Evolutionary conservation across 768 basidiomycete genomes (phyloP).

Genomic region (Suillus cothurnatus): DNA sequence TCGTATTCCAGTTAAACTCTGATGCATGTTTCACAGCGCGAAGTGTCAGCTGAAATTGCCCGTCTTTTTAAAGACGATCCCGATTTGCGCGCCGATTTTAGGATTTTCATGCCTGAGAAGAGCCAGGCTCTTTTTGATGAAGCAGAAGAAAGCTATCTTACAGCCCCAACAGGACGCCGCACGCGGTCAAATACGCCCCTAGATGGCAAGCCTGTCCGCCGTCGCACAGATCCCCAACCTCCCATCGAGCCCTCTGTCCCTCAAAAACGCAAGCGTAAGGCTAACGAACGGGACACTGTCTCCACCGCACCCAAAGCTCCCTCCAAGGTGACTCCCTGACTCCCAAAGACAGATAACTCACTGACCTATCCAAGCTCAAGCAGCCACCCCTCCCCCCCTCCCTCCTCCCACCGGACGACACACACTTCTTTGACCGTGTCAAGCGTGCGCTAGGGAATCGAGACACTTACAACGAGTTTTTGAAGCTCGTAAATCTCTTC

Average conservation of each 20-base stretch:
- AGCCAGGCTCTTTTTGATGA: constrained; percentile 54
- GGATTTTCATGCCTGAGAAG: constrained; percentile 72
- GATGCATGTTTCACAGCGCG: constrained; percentile 45
- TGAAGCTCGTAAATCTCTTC: constrained; percentile 93
- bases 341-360: neutral
- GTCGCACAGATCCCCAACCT: constrained; percentile 47
- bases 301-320: neutral
- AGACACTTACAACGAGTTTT: constrained; percentile 89
- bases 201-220: constrained; percentile 39
- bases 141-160: constrained; percentile 30
- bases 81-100: constrained; percentile 73
- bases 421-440: constrained; percentile 34
- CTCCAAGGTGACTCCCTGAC: constrained; percentile 3
- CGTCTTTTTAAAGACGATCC: constrained; percentile 74
- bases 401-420: constrained; percentile 45
- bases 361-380: constrained; percentile 18
- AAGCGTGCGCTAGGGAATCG: constrained; percentile 62
- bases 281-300: constrained; percentile 34
- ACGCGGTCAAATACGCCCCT: constrained; percentile 38
- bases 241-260: constrained; percentile 45
- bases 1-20: neutral
- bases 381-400: constrained; percentile 20
- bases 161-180: constrained; percentile 30
- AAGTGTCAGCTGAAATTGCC: constrained; percentile 69
- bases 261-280: constrained; percentile 69